These are phyloP conservation scores for Xylaria multiplex DNA, from an alignment of 2,329 filamentous ascomycete species.

Conservation along the genomic window DNA sequence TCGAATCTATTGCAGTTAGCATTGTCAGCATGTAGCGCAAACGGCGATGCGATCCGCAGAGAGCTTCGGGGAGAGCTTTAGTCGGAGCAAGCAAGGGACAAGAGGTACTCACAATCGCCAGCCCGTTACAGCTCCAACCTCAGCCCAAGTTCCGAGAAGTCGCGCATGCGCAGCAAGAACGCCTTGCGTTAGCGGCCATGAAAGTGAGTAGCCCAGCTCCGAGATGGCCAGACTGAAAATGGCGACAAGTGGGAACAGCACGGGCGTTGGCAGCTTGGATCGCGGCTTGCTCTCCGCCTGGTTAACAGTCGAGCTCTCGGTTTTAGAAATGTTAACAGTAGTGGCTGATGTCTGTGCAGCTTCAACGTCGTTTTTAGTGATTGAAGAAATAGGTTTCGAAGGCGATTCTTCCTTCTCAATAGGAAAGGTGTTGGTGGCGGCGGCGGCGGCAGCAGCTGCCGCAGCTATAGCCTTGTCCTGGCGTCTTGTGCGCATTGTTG, in stretches of 20 bases:
- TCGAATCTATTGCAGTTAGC: slow-evolving; percentile 66
- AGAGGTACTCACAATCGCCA: slow-evolving; percentile 64
- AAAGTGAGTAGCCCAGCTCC: slow-evolving; percentile 70
- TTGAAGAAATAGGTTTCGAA: slow-evolving; percentile 13
- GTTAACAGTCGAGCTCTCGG: slow-evolving; percentile 39
- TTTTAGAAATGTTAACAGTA: slow-evolving; percentile 44
- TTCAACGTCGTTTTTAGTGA: slow-evolving; percentile 11
- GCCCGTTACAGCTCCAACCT: slow-evolving; percentile 64
- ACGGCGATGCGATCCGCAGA: slow-evolving; percentile 1
- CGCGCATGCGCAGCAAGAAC: slow-evolving; percentile 76
- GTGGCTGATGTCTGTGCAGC: slow-evolving; percentile 32
- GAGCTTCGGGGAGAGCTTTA: neutral
- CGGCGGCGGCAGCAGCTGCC: slow-evolving; percentile 12
- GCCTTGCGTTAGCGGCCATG: slow-evolving; percentile 67
- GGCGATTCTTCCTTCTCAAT: slow-evolving; percentile 18
- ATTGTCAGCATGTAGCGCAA: slow-evolving; percentile 52
- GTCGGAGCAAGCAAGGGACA: slow-evolving; percentile 9
- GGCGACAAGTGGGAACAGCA: slow-evolving; percentile 65
- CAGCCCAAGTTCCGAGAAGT: slow-evolving; percentile 68
- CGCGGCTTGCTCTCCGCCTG: slow-evolving; percentile 24
- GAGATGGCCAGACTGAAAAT: slow-evolving; percentile 70
- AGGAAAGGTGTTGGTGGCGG: neutral
- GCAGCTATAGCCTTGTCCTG: slow-evolving; percentile 32
- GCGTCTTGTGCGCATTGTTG: slow-evolving; percentile 39
- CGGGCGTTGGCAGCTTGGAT: slow-evolving; percentile 55